Evolutionary conservation across 2,329 filamentous ascomycete species (phyloP), one percentile per base, ranked within the genome.

Genomic region (Aspergillus sp.): DNA sequence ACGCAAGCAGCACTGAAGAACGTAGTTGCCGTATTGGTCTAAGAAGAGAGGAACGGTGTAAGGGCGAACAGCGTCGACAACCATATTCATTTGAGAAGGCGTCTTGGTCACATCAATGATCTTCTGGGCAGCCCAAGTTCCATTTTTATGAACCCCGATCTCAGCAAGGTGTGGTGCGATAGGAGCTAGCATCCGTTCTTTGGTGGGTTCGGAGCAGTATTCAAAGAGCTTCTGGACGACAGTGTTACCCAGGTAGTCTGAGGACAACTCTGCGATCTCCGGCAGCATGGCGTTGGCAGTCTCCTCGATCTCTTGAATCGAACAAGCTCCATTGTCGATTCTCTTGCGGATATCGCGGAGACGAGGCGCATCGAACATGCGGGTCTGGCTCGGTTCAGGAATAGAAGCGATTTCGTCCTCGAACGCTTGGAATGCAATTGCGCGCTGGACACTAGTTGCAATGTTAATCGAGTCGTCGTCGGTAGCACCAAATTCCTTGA

Each of bases 211-310:
- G 0, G 88, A 93, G 72, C 93, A 97, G 70, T 88, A 88, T 67
- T 98, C 91, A 62, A 98, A 98, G 41, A 98, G 75, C 71, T 98
- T 98, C 72, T 98, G 93, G 12, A 98, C 91, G n/a, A 98, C 93
- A 0, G 93, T 98, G 71, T 98, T 98, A 57, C 93, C 93, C 30
- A 98, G 79, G 60, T 98, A 98, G 68, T 98, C 93, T 0, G 91
- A 95, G 2, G 93, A 80, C 27, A 98, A 76, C 68, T 98, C 93
- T 3, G 90, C 88, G 63, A 98, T 93, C 66, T 98, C 93, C 7
- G 91, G 88, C 10, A 98, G 79, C 93, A 98, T 98, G 52, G 88
- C 87, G 51, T 87, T 77, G 36, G 93, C 93, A 52, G 93, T 94
- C 53, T 83, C 85, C 68, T 98, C 93, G 56, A 97, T 94, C 67